Base-by-base conservation (phyloP, 495 filamentous ascomycete genomes). In the Tricharina praecox region DNA sequence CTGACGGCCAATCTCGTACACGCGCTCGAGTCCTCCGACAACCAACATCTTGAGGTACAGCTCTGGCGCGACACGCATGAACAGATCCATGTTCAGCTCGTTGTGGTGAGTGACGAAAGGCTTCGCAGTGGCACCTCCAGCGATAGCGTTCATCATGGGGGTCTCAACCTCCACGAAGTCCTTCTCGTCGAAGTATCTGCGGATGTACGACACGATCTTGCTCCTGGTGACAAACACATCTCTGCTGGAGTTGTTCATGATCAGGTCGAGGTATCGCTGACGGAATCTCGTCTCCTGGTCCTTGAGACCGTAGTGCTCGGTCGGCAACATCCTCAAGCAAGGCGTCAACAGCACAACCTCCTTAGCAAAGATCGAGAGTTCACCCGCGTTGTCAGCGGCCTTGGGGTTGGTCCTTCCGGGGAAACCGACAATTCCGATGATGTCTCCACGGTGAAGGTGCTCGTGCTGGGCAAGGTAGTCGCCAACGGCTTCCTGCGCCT, bases 101-200 rank as follows among this genome's bases (percentile, higher is more conserved):
- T 96, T 96, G 67, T 94, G 86, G 62, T 90, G 80, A 2, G 90
- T 95, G 49, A 81, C 69, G 65, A 96, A 99, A 11, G 90, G 90
- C 70, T 85, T 87, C 49, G 90, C 90, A 5, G 92, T 96, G 16
- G 90, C 90, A 50, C 90, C 90, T 58, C 90, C 90, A 23, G 88
- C 86, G 61, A 93, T 90, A 48, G 81, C 75, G 59, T 93, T 92
- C 79, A 99, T 83, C 76, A 96, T 93, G 7, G 92, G 92, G 1
- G 90, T 96, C 67, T 95, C 82, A n/a, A 96, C 85, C 64, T 95
- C 87, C 40, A 81, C 70, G 61, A 96, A 97, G 49, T 85, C 83
- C 41, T 75, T 71, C 45, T 71, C 70, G 54, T 95, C 84, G 54
- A 97, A 84, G 71, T 76, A 96, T 48, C 73, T 72, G 51, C 88